Conservation (phyloP, 2,329 filamentous ascomycete genomes). For the Thermothelomyces thermophilus region DNA sequence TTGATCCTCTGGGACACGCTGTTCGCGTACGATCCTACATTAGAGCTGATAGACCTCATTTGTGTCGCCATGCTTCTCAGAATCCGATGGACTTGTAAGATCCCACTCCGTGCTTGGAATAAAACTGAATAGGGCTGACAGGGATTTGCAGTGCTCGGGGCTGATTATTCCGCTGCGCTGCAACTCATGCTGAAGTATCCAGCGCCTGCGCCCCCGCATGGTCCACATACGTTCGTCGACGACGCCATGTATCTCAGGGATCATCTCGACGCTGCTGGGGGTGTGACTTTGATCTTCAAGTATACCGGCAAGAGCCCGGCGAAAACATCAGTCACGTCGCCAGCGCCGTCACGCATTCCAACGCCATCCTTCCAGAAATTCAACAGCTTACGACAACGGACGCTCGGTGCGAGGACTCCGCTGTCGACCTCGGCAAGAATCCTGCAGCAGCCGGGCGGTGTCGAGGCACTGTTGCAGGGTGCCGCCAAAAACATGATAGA, state of each 20-base stretch:
- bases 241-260: constrained; percentile 72
- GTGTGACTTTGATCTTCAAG: constrained; percentile 60
- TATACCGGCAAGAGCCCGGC: constrained; percentile 56
- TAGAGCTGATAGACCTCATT: constrained; percentile 81
- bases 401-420: constrained; percentile 38
- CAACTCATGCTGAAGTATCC: constrained; percentile 81
- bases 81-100: constrained; percentile 79
- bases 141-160: constrained; percentile 58
- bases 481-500: constrained; percentile 70
- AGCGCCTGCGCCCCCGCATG: constrained; percentile 52
- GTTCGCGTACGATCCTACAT: constrained; percentile 74
- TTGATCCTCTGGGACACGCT: constrained; percentile 85
- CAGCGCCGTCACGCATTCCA: constrained; percentile 25
- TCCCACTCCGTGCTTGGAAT: constrained; percentile 7
- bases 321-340: constrained; percentile 14
- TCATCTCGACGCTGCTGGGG: constrained; percentile 57
- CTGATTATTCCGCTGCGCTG: constrained; percentile 81
- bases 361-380: constrained; percentile 33
- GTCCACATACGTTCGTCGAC: constrained; percentile 72
- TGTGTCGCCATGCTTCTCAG: constrained; percentile 90
- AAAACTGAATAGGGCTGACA: constrained; percentile 9
- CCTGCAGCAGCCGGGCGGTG: constrained; percentile 47
- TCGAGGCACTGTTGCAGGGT: constrained; percentile 68
- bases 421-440: constrained; percentile 43
- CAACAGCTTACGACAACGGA: constrained; percentile 35